Base-by-base conservation (phyloP, 768 basidiomycete genomes). In the Xerocomellus chrysenteron region DNA sequence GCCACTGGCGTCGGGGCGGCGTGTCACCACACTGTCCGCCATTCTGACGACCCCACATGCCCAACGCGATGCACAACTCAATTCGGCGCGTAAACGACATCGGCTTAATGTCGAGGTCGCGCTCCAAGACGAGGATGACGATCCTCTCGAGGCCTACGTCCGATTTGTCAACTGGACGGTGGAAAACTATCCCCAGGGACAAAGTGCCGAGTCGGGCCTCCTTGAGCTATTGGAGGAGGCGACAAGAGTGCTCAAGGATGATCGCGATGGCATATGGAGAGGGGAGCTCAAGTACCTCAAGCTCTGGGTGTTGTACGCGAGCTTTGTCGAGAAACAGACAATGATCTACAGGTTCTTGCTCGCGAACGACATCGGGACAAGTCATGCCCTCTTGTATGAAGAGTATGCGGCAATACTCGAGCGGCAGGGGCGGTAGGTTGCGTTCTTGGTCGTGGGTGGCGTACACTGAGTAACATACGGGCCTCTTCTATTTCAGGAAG, bases 131-230 rank as follows among this genome's bases (percentile, higher is more conserved):
- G 93, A 93, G 36, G 90, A 92, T 37, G 86, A 87, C 44, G 87
- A 89, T 52, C 85, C 92, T 0, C 77, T 98, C 39, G 94, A 95
- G 58, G 88, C 91, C 1, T 96, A 94, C 64, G 86, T 84, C 65
- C 80, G 81, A 57, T 86, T 98, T 61, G 88, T 98, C 50, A 82
- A 89, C 49, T 98, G 95, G 91, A 94, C 91, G 1, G 75, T 94
- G 42, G 93, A 96, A 69, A 94, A 92, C 70, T 96, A 98, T 68
- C 94, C 96, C 0, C 89, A 97, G 57, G 95, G 94, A 5, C 88
- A 91, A 54, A 90, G 87, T 48, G 87, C 87, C 2, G 89, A 94
- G 67, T 93, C 90, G 13, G 91, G 93, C 33, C 80, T 98, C n/a
- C 76, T 98, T 17, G 94, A 96, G 56, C 78, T 98, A 3, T 74